A percentile compares a stretch with the other conserved stretches of the same genome.
phyloP scores from a whole-genome alignment of 140 eudicot genomes.

The Anethum foeniculum region DNA sequence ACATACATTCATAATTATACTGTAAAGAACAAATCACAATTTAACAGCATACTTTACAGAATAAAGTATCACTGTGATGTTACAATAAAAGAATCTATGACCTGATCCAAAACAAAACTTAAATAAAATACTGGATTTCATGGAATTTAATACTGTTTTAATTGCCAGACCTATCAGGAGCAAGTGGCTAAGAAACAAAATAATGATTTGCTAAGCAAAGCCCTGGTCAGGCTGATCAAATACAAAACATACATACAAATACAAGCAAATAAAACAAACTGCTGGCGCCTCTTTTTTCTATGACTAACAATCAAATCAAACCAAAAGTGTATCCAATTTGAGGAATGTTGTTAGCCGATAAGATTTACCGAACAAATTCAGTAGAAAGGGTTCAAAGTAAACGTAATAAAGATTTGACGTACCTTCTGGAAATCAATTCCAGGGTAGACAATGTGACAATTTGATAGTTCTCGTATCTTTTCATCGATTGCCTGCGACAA shows the following conservation, averaged over 20 bases:
- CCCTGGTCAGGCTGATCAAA: conserved; percentile 4
- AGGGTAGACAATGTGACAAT: conserved; percentile 76
- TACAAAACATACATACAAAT: neutral
- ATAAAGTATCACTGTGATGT: neutral
- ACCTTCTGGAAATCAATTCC: conserved; percentile 89
- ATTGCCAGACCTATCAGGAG: neutral
- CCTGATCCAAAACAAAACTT: neutral
- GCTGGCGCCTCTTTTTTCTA: neutral
- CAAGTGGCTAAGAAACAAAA: neutral
- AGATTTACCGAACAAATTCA: neutral
- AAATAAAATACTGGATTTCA: neutral
- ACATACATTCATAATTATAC: neutral
- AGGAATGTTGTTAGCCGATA: neutral
- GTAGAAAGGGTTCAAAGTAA: neutral
- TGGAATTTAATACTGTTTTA: neutral
- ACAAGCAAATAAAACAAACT: neutral
- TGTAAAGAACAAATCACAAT: neutral
- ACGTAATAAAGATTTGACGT: neutral
- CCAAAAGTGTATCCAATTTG: neutral
- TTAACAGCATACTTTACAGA: neutral
- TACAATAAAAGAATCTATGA: neutral
- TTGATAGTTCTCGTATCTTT: conserved; percentile 83
- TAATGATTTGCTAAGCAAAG: neutral
- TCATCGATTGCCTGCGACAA: conserved; percentile 85
- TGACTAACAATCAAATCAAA: neutral